Conservation (phyloP, 2,329 filamentous ascomycete species). For the Aureobasidium sp. region DNA sequence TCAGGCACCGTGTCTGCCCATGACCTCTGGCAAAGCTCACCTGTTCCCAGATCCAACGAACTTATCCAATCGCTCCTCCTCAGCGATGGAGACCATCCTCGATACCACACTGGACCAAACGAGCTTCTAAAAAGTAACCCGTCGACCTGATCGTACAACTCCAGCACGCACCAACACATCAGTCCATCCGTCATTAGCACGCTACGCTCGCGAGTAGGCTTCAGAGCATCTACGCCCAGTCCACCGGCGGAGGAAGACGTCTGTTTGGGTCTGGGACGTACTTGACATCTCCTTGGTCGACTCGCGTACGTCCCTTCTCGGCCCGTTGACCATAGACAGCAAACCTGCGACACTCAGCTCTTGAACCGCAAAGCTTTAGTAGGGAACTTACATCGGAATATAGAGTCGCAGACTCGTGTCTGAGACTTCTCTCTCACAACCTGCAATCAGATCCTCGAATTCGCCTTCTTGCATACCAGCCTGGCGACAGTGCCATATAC, state of each 20-base stretch:
- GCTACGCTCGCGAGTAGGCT: neutral
- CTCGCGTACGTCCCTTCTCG: neutral
- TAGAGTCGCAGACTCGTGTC: conserved; percentile 11
- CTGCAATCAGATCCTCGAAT: conserved; percentile 8
- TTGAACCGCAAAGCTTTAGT: neutral
- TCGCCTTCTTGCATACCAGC: conserved; percentile 9
- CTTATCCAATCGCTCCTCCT: neutral
- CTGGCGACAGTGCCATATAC: conserved; percentile 12
- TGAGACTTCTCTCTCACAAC: conserved; percentile 9
- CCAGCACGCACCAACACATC: neutral
- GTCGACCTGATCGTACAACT: neutral
- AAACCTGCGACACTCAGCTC: conserved; percentile 8
- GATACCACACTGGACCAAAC: neutral
- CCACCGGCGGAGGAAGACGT: neutral
- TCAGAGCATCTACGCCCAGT: neutral
- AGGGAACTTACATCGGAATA: conserved; percentile 12
- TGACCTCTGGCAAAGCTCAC: neutral
- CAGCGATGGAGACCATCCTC: neutral
- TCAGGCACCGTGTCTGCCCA: neutral
- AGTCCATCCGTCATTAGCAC: neutral
- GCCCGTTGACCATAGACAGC: conserved; percentile 9
- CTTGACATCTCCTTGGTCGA: neutral
- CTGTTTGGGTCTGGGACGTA: neutral
- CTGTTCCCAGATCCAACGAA: neutral
- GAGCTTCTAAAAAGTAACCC: neutral